Conservation (phyloP, 2,329 filamentous ascomycete genomes). For the Colletotrichum noveboracense region DNA sequence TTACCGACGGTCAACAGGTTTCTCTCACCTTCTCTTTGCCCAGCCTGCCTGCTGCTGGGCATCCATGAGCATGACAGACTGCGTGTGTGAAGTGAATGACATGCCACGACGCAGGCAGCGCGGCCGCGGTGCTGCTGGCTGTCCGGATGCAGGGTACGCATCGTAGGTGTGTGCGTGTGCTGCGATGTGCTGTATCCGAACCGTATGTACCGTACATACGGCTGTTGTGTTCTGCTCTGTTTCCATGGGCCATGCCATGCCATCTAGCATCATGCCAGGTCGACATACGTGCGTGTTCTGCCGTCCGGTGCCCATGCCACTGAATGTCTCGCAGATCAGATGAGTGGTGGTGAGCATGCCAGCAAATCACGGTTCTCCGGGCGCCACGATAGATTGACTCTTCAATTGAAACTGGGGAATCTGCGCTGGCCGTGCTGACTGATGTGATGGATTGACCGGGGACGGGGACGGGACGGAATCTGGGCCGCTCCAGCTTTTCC, state of each 20-base stretch:
- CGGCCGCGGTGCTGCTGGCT: background rate
- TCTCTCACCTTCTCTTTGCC: background rate
- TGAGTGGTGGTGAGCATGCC: slow-evolving; percentile 2
- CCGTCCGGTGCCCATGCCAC: background rate
- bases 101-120: background rate
- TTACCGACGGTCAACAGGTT: background rate
- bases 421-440: background rate
- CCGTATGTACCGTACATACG: background rate
- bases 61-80: background rate
- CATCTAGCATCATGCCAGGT: background rate
- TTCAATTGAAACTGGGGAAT: background rate
- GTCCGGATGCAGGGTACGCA: background rate
- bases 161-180: background rate
- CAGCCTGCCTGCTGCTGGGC: background rate
- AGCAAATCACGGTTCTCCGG: slow-evolving; percentile 3
- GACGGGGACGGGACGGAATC: background rate
- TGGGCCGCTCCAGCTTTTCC: background rate
- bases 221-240: background rate
- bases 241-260: background rate
- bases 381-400: background rate
- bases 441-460: background rate
- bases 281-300: background rate
- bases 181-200: background rate
- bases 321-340: slow-evolving; percentile 7
- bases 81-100: background rate